Percentiles rank a stretch among this genome's conserved stretches.
Conservation (phyloP, 805 yeast species). For the Barnettozyma salicaria region DNA sequence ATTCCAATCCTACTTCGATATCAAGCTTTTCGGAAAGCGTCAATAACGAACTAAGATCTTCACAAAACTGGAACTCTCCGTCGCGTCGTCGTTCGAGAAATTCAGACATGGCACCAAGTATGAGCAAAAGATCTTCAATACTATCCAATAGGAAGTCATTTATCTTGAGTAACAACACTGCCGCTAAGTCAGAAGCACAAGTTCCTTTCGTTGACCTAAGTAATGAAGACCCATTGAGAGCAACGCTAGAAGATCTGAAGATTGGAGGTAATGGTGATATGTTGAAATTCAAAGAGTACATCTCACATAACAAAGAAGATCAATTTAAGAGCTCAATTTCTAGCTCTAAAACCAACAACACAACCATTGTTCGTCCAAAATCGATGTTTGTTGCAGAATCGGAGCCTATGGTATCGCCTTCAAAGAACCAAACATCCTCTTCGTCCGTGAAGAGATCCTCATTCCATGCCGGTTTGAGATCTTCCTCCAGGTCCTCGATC, state of each 20-base stretch:
- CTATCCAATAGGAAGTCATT: constrained; percentile 23
- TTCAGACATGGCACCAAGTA: constrained; percentile 12
- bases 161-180: constrained; percentile 11
- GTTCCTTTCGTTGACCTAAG: constrained; percentile 14
- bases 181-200: too few relatives aligned
- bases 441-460: constrained; percentile 24
- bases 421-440: constrained; percentile 3
- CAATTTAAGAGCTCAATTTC: constrained; percentile 17
- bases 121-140: constrained; percentile 15
- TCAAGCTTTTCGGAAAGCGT: constrained; percentile 25
- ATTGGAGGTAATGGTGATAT: constrained; percentile 39
- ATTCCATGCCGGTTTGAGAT: constrained; percentile 24
- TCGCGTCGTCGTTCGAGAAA: constrained; percentile 25
- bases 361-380: constrained; percentile 24
- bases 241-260: constrained; percentile 43
- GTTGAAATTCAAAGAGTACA: constrained; percentile 32
- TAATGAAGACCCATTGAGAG: constrained; percentile 43
- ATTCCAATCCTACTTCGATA: constrained; percentile 27
- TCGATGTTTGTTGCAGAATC: constrained; percentile 20
- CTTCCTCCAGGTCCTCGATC: constrained; percentile 22
- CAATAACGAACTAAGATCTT: constrained; percentile 18
- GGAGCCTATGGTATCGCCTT: constrained; percentile 8
- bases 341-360: constrained; percentile 18
- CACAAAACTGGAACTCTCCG: constrained; percentile 28
- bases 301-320: constrained; percentile 11